Conservation (phyloP, 148 eudicot species). For the Polygonum maritimum region DNA sequence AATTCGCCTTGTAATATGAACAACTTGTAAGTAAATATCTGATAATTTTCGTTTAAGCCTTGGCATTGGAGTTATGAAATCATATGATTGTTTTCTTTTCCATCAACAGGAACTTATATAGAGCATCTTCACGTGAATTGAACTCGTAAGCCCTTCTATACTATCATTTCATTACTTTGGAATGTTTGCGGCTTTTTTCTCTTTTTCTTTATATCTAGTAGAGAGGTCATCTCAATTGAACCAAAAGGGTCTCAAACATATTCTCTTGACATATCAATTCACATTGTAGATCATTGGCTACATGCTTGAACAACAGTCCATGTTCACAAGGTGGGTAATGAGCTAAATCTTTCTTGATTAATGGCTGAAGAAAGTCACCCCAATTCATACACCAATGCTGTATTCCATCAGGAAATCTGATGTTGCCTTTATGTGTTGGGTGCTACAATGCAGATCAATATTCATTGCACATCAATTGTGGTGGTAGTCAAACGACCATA, state of each 20-base stretch:
- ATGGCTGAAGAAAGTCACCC: too few species aligned
- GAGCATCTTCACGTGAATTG: conserved; percentile 29
- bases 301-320: conserved; percentile 22
- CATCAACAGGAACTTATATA: conserved; percentile 38
- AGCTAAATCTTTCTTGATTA: neutral
- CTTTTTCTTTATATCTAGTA: too few species aligned
- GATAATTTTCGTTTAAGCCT: too few species aligned
- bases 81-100: neutral
- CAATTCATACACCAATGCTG: too few species aligned
- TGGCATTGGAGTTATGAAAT: too few species aligned
- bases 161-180: too few species aligned
- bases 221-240: too few species aligned
- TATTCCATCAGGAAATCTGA: too few species aligned
- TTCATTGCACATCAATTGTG: conserved; percentile 51
- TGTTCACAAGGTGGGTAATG: conserved; percentile 25
- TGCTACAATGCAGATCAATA: conserved; percentile 25
- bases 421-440: too few species aligned
- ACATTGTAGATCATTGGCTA: conserved; percentile 21
- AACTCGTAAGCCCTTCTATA: conserved; percentile 24
- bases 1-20: conserved; percentile 24
- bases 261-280: neutral
- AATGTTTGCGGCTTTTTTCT: too few species aligned
- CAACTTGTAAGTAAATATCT: conserved; percentile 26
- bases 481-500: conserved; percentile 25
- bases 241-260: too few species aligned